These are phyloP conservation scores for Zelopaecilomyces penicillatus DNA, from an alignment of 2,329 filamentous ascomycete genomes.

Conservation along the genomic window DNA sequence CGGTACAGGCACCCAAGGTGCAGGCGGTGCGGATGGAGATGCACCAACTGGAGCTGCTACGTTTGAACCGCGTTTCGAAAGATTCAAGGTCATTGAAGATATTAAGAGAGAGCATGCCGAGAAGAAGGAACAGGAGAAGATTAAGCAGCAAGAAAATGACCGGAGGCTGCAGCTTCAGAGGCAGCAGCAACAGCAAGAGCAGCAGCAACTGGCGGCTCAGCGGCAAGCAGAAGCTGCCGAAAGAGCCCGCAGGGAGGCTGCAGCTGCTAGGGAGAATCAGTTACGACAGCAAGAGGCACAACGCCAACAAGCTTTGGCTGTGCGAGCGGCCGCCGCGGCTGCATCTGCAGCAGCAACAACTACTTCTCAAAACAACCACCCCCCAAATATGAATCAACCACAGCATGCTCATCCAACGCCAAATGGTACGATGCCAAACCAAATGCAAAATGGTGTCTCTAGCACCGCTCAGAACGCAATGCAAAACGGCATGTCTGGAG, in stretches of 20 bases:
- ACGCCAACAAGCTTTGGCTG: conserved; percentile 24
- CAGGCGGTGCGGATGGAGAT: conserved; percentile 58
- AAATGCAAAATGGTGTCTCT: conserved; percentile 30
- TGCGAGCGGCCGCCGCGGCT: conserved; percentile 19
- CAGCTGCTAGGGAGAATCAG: conserved; percentile 26
- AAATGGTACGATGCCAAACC: conserved; percentile 29
- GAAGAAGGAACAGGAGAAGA: conserved; percentile 67
- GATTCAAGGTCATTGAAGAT: conserved; percentile 83
- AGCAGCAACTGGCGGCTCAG: conserved; percentile 34
- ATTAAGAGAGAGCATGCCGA: conserved; percentile 73
- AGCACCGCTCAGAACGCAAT: conserved; percentile 24
- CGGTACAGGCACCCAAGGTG: conserved; percentile 47
- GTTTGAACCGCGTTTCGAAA: conserved; percentile 80
- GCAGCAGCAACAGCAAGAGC: conserved; percentile 34
- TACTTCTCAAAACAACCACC: conserved; percentile 16
- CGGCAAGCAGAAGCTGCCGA: conserved; percentile 33
- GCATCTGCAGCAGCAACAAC: conserved; percentile 17
- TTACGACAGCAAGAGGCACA: conserved; percentile 28
- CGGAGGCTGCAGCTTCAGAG: conserved; percentile 41
- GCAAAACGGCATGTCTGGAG: conserved; percentile 29
- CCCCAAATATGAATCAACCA: conserved; percentile 18
- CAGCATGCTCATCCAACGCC: conserved; percentile 27
- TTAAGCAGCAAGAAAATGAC: conserved; percentile 53
- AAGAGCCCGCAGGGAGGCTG: conserved; percentile 29
- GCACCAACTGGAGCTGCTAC: conserved; percentile 61